A percentile compares a stretch with the other conserved stretches of the same genome.
phyloP scores from a whole-genome alignment of 164 flowering plant genomes.

The Piper betle region DNA sequence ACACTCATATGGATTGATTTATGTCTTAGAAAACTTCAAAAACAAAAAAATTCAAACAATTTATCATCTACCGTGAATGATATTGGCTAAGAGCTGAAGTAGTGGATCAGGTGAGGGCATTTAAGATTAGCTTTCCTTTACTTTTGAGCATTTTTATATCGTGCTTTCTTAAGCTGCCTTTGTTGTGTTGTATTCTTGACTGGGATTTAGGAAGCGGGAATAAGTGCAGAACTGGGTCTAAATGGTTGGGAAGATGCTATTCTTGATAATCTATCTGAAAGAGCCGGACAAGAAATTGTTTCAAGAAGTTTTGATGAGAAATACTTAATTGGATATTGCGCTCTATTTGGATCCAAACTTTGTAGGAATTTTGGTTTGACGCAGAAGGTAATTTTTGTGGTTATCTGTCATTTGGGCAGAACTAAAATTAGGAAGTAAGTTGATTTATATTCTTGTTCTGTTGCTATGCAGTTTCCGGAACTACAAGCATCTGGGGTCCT shows the following conservation, averaged over 20 bases:
- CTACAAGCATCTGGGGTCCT: constrained; percentile 93
- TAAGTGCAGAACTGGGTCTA: constrained; percentile 82
- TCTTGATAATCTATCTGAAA: constrained; percentile 67
- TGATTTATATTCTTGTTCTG: neutral
- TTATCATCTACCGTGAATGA: constrained; percentile 22
- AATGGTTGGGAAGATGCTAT: constrained; percentile 83
- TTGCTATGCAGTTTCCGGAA: constrained; percentile 50
- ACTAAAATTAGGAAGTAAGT: neutral
- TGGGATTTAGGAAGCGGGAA: constrained; percentile 65
- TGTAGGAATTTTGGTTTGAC: constrained; percentile 72
- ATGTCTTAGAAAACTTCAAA: constrained; percentile 64
- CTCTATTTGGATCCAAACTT: constrained; percentile 68
- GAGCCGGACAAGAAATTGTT: constrained; percentile 80
- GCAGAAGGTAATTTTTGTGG: constrained; percentile 54
- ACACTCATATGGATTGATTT: constrained; percentile 79
- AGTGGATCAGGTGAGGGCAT: constrained; percentile 26
- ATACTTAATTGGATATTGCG: constrained; percentile 69
- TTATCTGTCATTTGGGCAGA: neutral
- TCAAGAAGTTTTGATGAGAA: constrained; percentile 44
- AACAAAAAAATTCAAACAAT: constrained; percentile 50
- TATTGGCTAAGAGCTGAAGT: constrained; percentile 16
- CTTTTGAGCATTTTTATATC: neutral
- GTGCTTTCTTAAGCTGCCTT: neutral
- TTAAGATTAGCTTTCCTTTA: constrained; percentile 1
- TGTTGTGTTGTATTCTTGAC: neutral